phyloP scores from a whole-genome alignment of 768 basidiomycete species.

The Chalciporus chontae region DNA sequence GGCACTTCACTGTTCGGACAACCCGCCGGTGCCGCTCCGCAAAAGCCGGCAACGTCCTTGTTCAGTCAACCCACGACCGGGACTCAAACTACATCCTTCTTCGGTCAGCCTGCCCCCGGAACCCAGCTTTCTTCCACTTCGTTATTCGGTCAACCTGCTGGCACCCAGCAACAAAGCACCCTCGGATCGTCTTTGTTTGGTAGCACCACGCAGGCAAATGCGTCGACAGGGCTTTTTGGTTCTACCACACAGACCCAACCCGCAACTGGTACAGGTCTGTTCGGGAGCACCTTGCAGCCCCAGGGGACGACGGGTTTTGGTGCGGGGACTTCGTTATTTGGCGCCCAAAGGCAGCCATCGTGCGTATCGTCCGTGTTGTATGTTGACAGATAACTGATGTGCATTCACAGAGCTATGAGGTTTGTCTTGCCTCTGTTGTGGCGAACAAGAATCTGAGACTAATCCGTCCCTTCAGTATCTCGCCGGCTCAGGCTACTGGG shows the following conservation, averaged over 20 bases:
- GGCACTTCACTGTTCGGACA: constrained; percentile 28
- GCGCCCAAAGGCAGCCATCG: constrained; percentile 32
- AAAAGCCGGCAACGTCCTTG: constrained; percentile 14
- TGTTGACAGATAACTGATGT: background rate
- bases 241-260: constrained; percentile 20
- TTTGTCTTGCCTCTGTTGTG: constrained; percentile 1
- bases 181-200: constrained; percentile 35
- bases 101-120: constrained; percentile 29
- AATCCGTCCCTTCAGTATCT: constrained; percentile 18
- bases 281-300: constrained; percentile 21
- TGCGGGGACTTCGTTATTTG: constrained; percentile 18
- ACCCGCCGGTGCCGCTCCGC: constrained; percentile 1
- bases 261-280: constrained; percentile 18
- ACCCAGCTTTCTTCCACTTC: too few species aligned
- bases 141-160: constrained; percentile 37
- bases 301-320: background rate
- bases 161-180: constrained; percentile 23
- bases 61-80: constrained; percentile 30
- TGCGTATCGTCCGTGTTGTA: constrained; percentile 9
- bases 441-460: background rate
- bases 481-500: constrained; percentile 28
- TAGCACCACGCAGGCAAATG: constrained; percentile 13
- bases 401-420: constrained; percentile 24
- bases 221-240: constrained; percentile 17
- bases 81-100: constrained; percentile 28